A percentile compares a stretch with the other conserved stretches of the same genome.
Evolutionary conservation across 2,329 filamentous ascomycete species (phyloP).

Genomic region (Ceratocystis alfenasii): DNA sequence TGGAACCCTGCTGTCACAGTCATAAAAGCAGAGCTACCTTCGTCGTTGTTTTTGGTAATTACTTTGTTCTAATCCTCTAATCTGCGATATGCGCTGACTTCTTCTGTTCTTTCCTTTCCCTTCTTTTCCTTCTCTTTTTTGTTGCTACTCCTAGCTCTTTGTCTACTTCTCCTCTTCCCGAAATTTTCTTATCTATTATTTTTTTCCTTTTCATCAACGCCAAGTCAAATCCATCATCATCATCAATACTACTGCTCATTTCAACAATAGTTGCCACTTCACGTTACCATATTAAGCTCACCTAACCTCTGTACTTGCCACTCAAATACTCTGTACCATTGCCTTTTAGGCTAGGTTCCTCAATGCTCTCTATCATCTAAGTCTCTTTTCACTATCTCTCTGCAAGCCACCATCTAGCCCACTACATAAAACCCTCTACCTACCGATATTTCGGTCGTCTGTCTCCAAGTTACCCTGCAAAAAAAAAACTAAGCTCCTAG

Average conservation of each 20-base stretch:
- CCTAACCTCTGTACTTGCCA: background rate
- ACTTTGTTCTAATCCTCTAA: slow-evolving; percentile 3
- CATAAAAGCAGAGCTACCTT: background rate
- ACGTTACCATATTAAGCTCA: background rate
- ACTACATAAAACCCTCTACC: background rate
- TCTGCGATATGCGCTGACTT: background rate
- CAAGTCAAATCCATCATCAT: background rate
- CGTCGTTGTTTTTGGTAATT: background rate
- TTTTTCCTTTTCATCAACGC: background rate
- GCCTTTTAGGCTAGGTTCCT: background rate
- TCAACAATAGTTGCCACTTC: background rate
- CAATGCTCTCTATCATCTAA: background rate
- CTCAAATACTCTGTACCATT: background rate
- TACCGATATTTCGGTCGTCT: background rate
- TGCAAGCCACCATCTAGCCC: background rate
- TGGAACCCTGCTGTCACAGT: slow-evolving; percentile 1
- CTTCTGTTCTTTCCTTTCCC: background rate
- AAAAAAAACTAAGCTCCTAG: too few species aligned
- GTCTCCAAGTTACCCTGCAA: background rate
- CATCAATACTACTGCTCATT: background rate
- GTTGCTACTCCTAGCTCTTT: too few species aligned
- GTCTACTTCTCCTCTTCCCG: background rate
- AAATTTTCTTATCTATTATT: background rate
- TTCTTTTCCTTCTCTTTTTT: background rate
- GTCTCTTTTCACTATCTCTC: background rate